Evolutionary conservation across 495 filamentous ascomycete species (phyloP), one percentile per base, ranked within the genome.

Genomic region (Aspergillus indologenus): DNA sequence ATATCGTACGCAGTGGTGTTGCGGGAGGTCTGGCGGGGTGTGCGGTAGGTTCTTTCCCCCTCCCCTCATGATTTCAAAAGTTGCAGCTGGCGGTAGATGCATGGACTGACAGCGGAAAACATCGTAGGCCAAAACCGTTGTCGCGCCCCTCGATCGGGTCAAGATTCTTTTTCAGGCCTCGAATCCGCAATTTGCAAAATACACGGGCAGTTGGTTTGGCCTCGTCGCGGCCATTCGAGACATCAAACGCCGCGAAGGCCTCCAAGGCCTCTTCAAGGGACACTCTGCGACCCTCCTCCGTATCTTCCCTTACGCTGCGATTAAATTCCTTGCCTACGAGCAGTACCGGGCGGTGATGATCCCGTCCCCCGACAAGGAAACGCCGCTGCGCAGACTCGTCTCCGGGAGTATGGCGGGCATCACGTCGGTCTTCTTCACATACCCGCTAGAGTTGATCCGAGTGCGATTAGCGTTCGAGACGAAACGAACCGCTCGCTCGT

Each of bases 111-210:
- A 14, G 14, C 19, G 18, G 24, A 56, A 24, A 34, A 58, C 23
- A 3, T 1, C 17, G n/a, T 58, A 96, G 91, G 94, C 90, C 62
- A 98, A 98, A 81, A 96, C 93, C 0, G 79, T 95, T 18, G 96
- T 98, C 15, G 94, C 90, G 23, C 94, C 94, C 34, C 90, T 98
- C 55, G 94, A 98, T 76, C 87, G 94, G 46, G 94, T 98, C 68
- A 98, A 98, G 72, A 98, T 98, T 69, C 88, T 98, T 52, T 98
- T 98, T 78, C 94, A 98, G 75, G 87, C 94, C 53, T 90, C 89
- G 57, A 96, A 92, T 68, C 94, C 94, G 5, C 88, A 95, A 64
- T 98, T 96, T 70, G 80, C 86, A 26, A 96, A 94, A 74, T 98
- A 98, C 70, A 85, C 88, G 0, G 90, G 92, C 44, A 89, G 85